Base-by-base conservation (phyloP, 495 filamentous ascomycete species). In the Bacidia gigantensis region DNA sequence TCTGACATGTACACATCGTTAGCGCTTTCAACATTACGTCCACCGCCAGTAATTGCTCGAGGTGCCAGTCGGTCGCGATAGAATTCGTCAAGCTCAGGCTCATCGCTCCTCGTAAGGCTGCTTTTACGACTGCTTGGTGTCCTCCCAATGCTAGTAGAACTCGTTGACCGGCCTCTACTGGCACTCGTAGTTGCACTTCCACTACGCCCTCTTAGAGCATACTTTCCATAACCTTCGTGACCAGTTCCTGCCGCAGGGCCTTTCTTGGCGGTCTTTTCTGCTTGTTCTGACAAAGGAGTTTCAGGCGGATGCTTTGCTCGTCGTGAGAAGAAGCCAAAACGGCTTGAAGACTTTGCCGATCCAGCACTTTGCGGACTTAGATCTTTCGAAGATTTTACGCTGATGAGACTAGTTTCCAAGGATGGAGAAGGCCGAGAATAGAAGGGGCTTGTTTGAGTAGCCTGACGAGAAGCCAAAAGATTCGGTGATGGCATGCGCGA, bases 211-310 rank as follows among this genome's bases (percentile, higher is more conserved):
- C 67, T 68, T 47, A 68, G 66, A 25, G 65, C 76, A 72, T 78
- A 93, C 61, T 78, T 83, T 7, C 89, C 87, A 63, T 97, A 97
- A 42, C 90, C 92, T 69, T 97, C 92, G 65, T 97, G 88, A 1
- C 92, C 92, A 26, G 93, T 99, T 29, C 92, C 93, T 25, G 92
- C 92, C 3, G 75, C 77, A 17, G 92, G 92, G 0, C 92, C 93
- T 65, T 90, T 94, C 50, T 84, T 79, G 12, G 66, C 38, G 3
- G 69, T 52, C 56, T 79, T 84, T 20, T 79, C 73, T 26, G 70
- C 73, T 50, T 69, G 73, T 11, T 80, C 77, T 2, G 62, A 54
- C n/a, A 68, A 59, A 2, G 62, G 60, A n/a, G 63, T 55, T 41
- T 79, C 76, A 3, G 78, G 57, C 12, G 79, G 76, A 9, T 79